Evolutionary conservation across 305 asterid genomes (phyloP).

Genomic region (Fraxinus ornus): DNA sequence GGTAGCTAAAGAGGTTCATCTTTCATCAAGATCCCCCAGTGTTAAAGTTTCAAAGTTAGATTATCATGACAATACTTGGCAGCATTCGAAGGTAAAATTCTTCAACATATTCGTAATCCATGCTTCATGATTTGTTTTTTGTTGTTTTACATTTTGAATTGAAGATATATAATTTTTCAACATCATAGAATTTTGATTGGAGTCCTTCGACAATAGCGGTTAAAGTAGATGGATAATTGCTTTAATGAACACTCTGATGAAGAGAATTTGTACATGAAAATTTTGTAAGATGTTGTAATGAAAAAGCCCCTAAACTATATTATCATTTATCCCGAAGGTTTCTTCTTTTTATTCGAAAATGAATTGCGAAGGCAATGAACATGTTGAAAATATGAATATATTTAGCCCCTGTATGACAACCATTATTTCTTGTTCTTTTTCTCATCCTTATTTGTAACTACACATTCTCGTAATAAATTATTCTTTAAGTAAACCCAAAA

Average conservation of each 20-base stretch:
- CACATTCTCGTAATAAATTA: neutral
- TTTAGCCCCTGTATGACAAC: neutral
- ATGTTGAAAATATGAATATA: neutral
- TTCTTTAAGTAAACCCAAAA: neutral
- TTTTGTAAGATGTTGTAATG: neutral
- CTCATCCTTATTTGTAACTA: neutral
- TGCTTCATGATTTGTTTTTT: neutral
- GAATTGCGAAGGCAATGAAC: neutral
- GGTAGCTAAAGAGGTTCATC: constrained; percentile 64
- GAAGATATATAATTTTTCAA: neutral
- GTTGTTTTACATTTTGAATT: neutral
- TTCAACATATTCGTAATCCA: neutral
- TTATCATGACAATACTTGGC: constrained; percentile 43
- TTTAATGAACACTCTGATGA: neutral
- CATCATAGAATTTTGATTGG: neutral
- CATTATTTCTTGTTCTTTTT: too few species aligned
- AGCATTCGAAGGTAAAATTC: constrained; percentile 41
- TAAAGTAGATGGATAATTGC: neutral
- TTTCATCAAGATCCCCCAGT: constrained; percentile 49
- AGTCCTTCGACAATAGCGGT: neutral
- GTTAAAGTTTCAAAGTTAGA: constrained; percentile 29
- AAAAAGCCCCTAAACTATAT: neutral
- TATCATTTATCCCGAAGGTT: neutral
- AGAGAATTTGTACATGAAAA: neutral
- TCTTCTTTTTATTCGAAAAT: neutral